These are phyloP conservation scores for Colletotrichum viniferum DNA, from an alignment of 2,329 filamentous ascomycete species.

Conservation along the genomic window DNA sequence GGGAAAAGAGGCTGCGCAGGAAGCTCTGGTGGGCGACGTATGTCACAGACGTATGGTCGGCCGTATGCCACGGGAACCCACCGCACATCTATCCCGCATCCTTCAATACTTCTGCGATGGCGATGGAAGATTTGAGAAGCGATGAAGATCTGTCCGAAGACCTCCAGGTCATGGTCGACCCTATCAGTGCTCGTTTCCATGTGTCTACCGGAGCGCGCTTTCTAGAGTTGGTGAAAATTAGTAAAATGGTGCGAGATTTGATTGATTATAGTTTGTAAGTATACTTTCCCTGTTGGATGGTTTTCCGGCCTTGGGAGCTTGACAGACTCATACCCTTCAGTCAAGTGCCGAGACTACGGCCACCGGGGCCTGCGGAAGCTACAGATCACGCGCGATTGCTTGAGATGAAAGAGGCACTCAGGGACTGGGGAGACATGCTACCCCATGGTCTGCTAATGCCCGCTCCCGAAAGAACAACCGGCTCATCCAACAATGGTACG, in stretches of 20 bases:
- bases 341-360: slow-evolving; percentile 27
- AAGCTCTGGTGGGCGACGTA: slow-evolving; percentile 52
- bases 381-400: slow-evolving; percentile 24
- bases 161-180: slow-evolving; percentile 38
- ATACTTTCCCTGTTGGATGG: background rate
- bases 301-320: background rate
- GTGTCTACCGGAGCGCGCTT: slow-evolving; percentile 42
- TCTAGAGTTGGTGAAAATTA: slow-evolving; percentile 35
- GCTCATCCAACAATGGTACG: slow-evolving; percentile 25
- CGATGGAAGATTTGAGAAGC: slow-evolving; percentile 45
- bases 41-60: slow-evolving; percentile 47
- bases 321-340: slow-evolving; percentile 22
- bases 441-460: slow-evolving; percentile 38
- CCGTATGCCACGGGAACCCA: slow-evolving; percentile 50
- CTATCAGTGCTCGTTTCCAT: slow-evolving; percentile 33
- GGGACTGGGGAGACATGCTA: slow-evolving; percentile 39
- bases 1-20: slow-evolving; percentile 46
- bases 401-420: slow-evolving; percentile 31
- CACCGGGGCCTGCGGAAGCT: slow-evolving; percentile 20
- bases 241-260: slow-evolving; percentile 33
- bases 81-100: slow-evolving; percentile 45
- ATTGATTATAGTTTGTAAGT: slow-evolving; percentile 39
- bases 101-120: slow-evolving; percentile 41
- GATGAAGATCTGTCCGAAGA: slow-evolving; percentile 46
- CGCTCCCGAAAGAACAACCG: background rate